Evolutionary conservation across 805 yeast genomes (phyloP).

Genomic region (Tetrapisispora phaffii): DNA sequence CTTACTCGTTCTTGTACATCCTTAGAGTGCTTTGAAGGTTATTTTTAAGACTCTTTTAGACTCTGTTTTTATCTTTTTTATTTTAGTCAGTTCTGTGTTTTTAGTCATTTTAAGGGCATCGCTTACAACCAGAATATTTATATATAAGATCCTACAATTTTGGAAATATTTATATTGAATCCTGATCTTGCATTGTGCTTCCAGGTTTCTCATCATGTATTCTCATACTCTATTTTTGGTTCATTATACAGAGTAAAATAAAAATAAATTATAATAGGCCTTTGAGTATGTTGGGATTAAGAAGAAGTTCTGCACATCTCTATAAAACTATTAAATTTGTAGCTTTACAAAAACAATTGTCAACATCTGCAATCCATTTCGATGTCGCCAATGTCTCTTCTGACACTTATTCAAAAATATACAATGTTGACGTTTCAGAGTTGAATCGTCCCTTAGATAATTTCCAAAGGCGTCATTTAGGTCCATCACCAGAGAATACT

Average conservation of each 20-base stretch:
- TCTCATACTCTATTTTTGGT: too few relatives aligned
- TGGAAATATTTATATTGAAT: too few relatives aligned
- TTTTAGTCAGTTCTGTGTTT: not conserved
- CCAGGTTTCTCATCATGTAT: too few relatives aligned
- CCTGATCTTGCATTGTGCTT: too few relatives aligned
- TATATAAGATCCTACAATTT: too few relatives aligned
- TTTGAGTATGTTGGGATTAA: slow-evolving; percentile 1
- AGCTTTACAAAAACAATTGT: not conserved
- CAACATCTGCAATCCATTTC: slow-evolving; percentile 4
- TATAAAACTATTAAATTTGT: not conserved
- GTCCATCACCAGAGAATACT: slow-evolving; percentile 61
- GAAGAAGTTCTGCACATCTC: not conserved
- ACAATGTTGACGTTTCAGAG: slow-evolving; percentile 29
- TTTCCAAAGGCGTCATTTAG: slow-evolving; percentile 84
- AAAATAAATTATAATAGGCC: not conserved
- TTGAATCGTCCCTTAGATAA: slow-evolving; percentile 50
- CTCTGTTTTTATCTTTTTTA: not conserved
- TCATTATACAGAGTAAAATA: too few relatives aligned
- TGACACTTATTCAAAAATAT: slow-evolving; percentile 39
- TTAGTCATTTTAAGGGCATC: not conserved
- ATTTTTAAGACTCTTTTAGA: not conserved
- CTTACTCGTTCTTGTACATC: too few relatives aligned
- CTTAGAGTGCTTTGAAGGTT: too few relatives aligned
- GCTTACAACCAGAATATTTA: too few relatives aligned
- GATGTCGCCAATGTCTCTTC: slow-evolving; percentile 44